Evolutionary conservation across 192 early-diverging fungal species (phyloP).

Genomic region (Linderina pennispora): DNA sequence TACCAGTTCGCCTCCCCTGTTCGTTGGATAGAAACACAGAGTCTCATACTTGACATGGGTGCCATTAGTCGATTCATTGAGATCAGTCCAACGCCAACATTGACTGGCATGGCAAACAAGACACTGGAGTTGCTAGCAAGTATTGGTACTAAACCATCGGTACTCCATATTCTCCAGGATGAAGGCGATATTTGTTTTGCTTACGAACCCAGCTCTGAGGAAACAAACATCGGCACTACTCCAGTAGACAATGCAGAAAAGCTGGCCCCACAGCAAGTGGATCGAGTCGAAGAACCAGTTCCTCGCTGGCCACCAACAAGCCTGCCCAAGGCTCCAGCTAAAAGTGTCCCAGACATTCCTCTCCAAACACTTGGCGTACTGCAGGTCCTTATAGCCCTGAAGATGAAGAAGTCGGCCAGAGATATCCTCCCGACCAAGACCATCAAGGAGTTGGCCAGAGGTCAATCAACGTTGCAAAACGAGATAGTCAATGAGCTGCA

Average conservation of each 20-base stretch:
- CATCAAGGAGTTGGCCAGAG: too few species aligned
- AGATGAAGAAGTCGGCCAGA: too few species aligned
- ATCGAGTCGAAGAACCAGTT: conserved; percentile 69
- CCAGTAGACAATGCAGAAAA: neutral
- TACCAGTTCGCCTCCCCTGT: conserved; percentile 93
- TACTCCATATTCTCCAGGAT: too few species aligned
- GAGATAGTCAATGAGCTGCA: too few species aligned
- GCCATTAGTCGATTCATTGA: conserved; percentile 81
- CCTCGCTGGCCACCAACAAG: too few species aligned
- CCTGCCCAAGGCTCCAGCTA: too few species aligned
- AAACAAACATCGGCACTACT: neutral
- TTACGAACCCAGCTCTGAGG: too few species aligned
- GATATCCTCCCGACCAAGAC: too few species aligned
- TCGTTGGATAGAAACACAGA: conserved; percentile 95
- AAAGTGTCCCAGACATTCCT: too few species aligned
- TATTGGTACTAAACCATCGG: neutral
- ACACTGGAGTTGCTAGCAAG: conserved; percentile 55
- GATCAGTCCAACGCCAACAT: conserved; percentile 77
- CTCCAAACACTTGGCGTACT: too few species aligned
- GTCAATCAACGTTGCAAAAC: too few species aligned
- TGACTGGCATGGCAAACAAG: conserved; percentile 81
- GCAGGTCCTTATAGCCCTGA: too few species aligned
- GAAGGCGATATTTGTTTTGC: neutral
- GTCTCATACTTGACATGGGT: conserved; percentile 68
- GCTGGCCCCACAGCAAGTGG: conserved; percentile 38